Evolutionary conservation across 179 eudicot genomes (phyloP), one percentile per base, ranked within the genome.

Genomic region (Amaranthus tricolor): DNA sequence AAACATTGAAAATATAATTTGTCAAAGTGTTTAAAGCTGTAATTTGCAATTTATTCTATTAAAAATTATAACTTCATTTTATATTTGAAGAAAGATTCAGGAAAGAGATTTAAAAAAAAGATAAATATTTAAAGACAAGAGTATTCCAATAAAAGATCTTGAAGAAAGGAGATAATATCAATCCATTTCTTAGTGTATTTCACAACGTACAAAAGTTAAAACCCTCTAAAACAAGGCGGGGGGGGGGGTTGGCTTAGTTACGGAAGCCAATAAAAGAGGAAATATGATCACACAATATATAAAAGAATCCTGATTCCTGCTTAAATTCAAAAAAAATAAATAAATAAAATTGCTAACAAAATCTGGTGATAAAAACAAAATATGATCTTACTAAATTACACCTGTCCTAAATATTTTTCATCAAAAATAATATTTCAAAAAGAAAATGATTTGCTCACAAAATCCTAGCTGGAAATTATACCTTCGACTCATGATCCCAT

Each of bases 301-400:
- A 31, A n/a, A 62, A 52, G 13, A 21, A 13, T 60, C 17, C 43
- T 50, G 9, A 67, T 50, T 12, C 62, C 66, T 64, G 40, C 40
- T 2, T 31, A 31, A 17, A 45, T 53, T 55, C 2, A 40, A 43
- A 51, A 3, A 31, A 40, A 40, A 31, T 31, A 31, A 31, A 44
- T 16, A 44, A 40, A 17, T 17, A 31, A 31, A 31, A 7, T 52
- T 48, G 60, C 79, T 80, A 55, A 68, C 71, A 72, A 76, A 61
- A 60, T 60, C n/a, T 59, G 53, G 14, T 54, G 12, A 54, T 31
- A 31, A 31, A 31, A 55, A 9, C 19, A 13, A 77, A 17, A 64
- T 73, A 73, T 59, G 55, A 70, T 59, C 31, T 48, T 20, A 14
- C 76, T 64, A 73, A 77, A 59, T 56, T 77, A 74, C 61, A 77